These are phyloP conservation scores for Aureobasidium sp. DNA, from an alignment of 2,329 filamentous ascomycete genomes.

Conservation along the genomic window DNA sequence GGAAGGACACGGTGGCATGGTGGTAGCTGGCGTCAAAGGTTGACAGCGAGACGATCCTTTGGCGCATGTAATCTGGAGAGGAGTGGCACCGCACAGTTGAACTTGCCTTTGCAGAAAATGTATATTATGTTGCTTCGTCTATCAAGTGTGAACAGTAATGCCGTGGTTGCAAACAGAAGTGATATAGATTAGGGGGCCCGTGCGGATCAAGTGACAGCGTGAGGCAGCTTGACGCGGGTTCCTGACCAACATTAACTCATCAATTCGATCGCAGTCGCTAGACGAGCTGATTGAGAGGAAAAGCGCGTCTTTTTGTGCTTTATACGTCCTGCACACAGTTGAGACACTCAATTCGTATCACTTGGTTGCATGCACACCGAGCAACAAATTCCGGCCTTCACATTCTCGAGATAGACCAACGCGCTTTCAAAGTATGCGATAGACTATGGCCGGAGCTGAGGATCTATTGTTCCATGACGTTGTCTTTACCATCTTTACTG, in stretches of 20 bases:
- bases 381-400: background rate
- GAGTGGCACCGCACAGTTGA: too few relatives aligned
- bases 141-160: background rate
- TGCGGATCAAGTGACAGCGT: slow-evolving; percentile 5
- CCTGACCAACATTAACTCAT: background rate
- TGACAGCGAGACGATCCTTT: background rate
- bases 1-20: background rate
- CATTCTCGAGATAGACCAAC: background rate
- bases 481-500: slow-evolving; percentile 39
- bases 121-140: background rate
- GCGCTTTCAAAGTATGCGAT: background rate
- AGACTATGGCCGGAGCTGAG: background rate
- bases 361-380: background rate
- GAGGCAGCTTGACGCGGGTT: background rate
- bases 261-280: background rate
- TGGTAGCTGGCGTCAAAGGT: background rate
- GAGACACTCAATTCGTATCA: background rate
- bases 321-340: background rate
- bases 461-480: slow-evolving; percentile 31
- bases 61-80: background rate
- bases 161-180: background rate
- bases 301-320: background rate
- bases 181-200: background rate
- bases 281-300: background rate
- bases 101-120: background rate